Conservation (phyloP, 2,329 filamentous ascomycete genomes). For the Nothophoma quercina region DNA sequence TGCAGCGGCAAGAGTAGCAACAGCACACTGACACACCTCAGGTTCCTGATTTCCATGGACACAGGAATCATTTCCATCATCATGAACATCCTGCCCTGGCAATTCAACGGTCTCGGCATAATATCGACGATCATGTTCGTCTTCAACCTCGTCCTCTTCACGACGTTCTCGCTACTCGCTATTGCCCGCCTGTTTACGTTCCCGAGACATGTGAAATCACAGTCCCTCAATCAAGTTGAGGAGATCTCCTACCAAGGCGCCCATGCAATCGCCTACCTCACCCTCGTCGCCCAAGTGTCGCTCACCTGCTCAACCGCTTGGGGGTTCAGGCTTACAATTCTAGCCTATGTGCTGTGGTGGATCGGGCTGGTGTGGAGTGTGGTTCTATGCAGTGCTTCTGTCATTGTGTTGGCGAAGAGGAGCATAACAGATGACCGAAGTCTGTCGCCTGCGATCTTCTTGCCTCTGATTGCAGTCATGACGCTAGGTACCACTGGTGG, state of each 20-base stretch:
- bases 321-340: slow-evolving; percentile 70
- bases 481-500: slow-evolving; percentile 28
- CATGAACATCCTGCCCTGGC: slow-evolving; percentile 66
- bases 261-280: slow-evolving; percentile 65
- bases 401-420: slow-evolving; percentile 24
- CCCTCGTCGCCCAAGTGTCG: slow-evolving; percentile 70
- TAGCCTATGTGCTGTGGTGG: slow-evolving; percentile 33
- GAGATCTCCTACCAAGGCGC: slow-evolving; percentile 69
- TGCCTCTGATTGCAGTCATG: slow-evolving; percentile 26
- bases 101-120: slow-evolving; percentile 56
- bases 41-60: slow-evolving; percentile 56
- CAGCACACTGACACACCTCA: not conserved
- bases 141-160: slow-evolving; percentile 27
- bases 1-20: not conserved
- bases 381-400: slow-evolving; percentile 18
- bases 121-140: slow-evolving; percentile 26
- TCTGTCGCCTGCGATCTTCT: slow-evolving; percentile 23
- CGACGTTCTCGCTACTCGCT: slow-evolving; percentile 17
- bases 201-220: slow-evolving; percentile 12
- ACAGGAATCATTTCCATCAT: slow-evolving; percentile 67
- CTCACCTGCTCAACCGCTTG: slow-evolving; percentile 67
- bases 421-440: slow-evolving; percentile 18
- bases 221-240: slow-evolving; percentile 68
- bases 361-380: slow-evolving; percentile 32
- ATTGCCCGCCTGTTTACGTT: slow-evolving; percentile 14